Evolutionary conservation across 2,329 filamentous ascomycete genomes (phyloP).

Genomic region (Ampelomyces quisqualis): DNA sequence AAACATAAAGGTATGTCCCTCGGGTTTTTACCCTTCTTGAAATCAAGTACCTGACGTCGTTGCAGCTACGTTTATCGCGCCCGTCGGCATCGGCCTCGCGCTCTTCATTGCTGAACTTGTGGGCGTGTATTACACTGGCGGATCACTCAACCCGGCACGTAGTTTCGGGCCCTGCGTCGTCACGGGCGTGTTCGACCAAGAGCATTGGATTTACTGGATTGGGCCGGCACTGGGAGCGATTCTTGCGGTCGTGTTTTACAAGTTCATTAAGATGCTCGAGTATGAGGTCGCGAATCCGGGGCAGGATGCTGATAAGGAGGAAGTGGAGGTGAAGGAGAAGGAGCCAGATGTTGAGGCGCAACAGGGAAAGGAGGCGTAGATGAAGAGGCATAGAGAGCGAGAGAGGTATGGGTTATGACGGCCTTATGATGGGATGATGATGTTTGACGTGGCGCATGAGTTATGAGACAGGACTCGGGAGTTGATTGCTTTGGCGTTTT

Average conservation of each 20-base stretch:
- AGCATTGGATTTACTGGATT: slow-evolving; percentile 55
- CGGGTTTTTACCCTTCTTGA: neutral
- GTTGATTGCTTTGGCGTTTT: no score
- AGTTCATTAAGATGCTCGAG: slow-evolving; percentile 48
- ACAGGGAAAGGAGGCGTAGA: neutral
- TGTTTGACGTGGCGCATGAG: no score
- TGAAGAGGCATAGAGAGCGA: neutral
- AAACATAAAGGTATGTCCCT: slow-evolving; percentile 59
- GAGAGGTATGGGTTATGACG: neutral
- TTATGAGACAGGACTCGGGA: no score
- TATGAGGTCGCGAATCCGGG: slow-evolving; percentile 43
- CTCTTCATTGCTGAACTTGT: slow-evolving; percentile 63
- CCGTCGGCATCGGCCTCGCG: slow-evolving; percentile 69
- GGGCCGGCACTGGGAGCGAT: slow-evolving; percentile 48
- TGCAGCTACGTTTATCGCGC: slow-evolving; percentile 65
- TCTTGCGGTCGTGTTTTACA: slow-evolving; percentile 53
- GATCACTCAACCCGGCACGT: slow-evolving; percentile 50
- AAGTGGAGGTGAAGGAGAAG: slow-evolving; percentile 21
- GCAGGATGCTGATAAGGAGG: slow-evolving; percentile 36
- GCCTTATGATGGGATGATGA: no score
- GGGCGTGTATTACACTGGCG: slow-evolving; percentile 52
- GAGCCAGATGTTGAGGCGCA: slow-evolving; percentile 10
- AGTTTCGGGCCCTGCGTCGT: slow-evolving; percentile 50
- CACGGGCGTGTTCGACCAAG: slow-evolving; percentile 43
- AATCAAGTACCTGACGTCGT: slow-evolving; percentile 1